These are phyloP conservation scores for Termitomyces sp. DNA, from an alignment of 768 basidiomycete species.

Conservation along the genomic window DNA sequence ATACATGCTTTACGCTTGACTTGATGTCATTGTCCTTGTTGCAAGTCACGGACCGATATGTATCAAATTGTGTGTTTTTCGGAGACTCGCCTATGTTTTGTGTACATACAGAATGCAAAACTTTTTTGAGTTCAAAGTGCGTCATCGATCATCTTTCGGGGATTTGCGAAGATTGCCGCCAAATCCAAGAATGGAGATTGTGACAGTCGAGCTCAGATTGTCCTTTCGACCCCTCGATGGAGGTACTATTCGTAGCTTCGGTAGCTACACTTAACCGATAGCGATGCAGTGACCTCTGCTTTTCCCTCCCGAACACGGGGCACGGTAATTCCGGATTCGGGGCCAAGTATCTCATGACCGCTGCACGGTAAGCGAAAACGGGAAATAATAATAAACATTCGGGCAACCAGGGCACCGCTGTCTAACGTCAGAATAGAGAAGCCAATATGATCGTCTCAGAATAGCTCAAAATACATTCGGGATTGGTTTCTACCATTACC, in stretches of 20 bases:
- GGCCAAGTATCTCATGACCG: not conserved
- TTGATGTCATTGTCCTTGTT: not conserved
- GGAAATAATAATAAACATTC: constrained; percentile 2
- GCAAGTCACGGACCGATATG: not conserved
- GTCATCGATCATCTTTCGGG: constrained; percentile 5
- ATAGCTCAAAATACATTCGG: not conserved
- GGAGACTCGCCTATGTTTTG: not conserved
- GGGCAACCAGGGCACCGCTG: not conserved
- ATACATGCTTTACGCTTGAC: not conserved
- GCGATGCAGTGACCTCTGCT: not conserved
- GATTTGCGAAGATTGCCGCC: constrained; percentile 5
- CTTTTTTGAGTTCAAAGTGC: constrained; percentile 6
- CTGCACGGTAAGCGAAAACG: not conserved
- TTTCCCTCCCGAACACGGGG: not conserved
- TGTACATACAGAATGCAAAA: not conserved
- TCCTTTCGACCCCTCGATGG: not conserved
- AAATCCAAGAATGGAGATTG: not conserved
- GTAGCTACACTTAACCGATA: not conserved
- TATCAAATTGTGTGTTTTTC: not conserved
- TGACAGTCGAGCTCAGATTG: not conserved
- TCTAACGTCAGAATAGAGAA: constrained; percentile 10
- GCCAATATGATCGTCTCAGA: constrained; percentile 3
- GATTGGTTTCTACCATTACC: not conserved
- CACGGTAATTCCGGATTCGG: not conserved
- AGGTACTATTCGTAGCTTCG: not conserved